A percentile compares a stretch with the other conserved stretches of the same genome.
Evolutionary conservation across 2,329 filamentous ascomycete genomes (phyloP).

Genomic region (Fusarium domesticum): DNA sequence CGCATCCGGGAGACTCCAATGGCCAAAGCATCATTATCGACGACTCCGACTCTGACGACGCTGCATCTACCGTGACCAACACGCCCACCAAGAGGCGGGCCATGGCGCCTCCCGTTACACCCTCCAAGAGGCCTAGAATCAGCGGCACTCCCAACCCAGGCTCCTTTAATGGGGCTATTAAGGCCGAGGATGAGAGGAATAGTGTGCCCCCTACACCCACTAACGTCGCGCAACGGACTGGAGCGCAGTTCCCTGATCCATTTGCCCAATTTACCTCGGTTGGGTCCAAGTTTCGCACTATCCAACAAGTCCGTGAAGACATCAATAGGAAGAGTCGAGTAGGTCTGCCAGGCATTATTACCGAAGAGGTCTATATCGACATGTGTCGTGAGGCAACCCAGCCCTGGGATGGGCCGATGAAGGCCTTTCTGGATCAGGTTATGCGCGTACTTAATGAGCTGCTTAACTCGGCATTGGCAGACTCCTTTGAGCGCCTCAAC

Average conservation of each 20-base stretch:
- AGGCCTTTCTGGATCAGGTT: constrained; percentile 46
- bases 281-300: constrained; percentile 43
- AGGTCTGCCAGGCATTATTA: constrained; percentile 57
- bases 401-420: constrained; percentile 56
- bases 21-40: constrained; percentile 40
- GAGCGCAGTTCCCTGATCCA: constrained; percentile 29
- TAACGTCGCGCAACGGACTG: constrained; percentile 8
- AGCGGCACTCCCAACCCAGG: constrained; percentile 14
- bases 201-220: constrained; percentile 18
- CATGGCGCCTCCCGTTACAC: constrained; percentile 30
- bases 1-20: constrained; percentile 37
- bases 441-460: constrained; percentile 46
- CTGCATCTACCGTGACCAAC: constrained; percentile 23
- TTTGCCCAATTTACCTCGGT: constrained; percentile 41
- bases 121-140: constrained; percentile 34
- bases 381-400: constrained; percentile 55
- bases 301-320: constrained; percentile 51
- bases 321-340: constrained; percentile 54
- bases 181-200: constrained; percentile 38
- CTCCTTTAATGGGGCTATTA: constrained; percentile 29
- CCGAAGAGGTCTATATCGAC: constrained; percentile 57
- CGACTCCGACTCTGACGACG: constrained; percentile 38
- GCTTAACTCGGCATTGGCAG: constrained; percentile 46
- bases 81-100: constrained; percentile 33
- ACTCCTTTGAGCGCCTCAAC: constrained; percentile 46